These are phyloP conservation scores for Exophiala bonariae DNA, from an alignment of 2,329 filamentous ascomycete species.

Conservation along the genomic window DNA sequence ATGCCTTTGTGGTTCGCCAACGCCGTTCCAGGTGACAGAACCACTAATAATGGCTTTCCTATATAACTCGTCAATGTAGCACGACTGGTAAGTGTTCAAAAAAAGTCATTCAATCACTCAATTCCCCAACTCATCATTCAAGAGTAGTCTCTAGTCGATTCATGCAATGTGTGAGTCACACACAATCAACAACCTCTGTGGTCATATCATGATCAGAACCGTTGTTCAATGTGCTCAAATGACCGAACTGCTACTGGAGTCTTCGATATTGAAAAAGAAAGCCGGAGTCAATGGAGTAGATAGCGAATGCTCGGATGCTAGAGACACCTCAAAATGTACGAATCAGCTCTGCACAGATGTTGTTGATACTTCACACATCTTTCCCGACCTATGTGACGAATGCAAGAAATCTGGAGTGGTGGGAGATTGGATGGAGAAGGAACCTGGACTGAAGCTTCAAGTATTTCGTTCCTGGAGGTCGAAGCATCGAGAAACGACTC, in stretches of 20 bases:
- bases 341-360: constrained; percentile 11
- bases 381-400: constrained; percentile 18
- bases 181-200: constrained; percentile 22
- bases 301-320: too few relatives aligned
- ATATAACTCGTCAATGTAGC: too few relatives aligned
- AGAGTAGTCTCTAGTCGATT: neutral
- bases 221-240: constrained; percentile 21
- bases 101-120: neutral
- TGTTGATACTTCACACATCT: constrained; percentile 16
- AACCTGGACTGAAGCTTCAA: constrained; percentile 18
- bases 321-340: too few relatives aligned
- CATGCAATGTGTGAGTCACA: constrained; percentile 22
- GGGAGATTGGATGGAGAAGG: constrained; percentile 12
- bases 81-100: too few relatives aligned
- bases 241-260: constrained; percentile 14
- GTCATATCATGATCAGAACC: constrained; percentile 22
- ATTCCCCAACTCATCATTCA: neutral
- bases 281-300: too few relatives aligned
- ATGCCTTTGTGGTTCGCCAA: too few relatives aligned
- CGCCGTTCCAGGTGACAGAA: too few relatives aligned
- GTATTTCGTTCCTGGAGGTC: constrained; percentile 14
- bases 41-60: too few relatives aligned
- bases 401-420: constrained; percentile 17
- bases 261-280: neutral
- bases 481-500: too few relatives aligned